Percentiles rank a stretch among this genome's conserved stretches.
These are phyloP conservation scores for Yamadazyma sp. DNA, from an alignment of 1,139 yeast genomes.

Conservation along the genomic window DNA sequence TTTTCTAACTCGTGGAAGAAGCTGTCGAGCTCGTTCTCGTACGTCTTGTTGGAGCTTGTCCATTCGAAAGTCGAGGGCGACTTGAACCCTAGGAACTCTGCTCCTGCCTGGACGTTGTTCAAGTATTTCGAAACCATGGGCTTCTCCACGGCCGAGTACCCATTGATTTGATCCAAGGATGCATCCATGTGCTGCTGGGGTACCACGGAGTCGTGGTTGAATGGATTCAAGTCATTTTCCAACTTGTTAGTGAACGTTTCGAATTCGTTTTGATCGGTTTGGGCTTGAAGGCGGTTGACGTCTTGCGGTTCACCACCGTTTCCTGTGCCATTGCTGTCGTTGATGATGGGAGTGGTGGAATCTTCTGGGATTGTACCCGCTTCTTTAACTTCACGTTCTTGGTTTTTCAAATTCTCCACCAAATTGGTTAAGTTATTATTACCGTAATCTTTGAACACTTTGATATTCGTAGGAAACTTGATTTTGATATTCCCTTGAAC, in stretches of 20 bases:
- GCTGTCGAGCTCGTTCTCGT: conserved; percentile 13
- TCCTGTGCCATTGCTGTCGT: conserved; percentile 2
- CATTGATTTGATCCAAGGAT: background rate
- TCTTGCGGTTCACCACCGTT: background rate
- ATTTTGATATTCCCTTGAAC: conserved; percentile 24
- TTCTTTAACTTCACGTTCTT: conserved; percentile 2
- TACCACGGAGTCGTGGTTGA: conserved; percentile 2
- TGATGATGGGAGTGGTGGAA: too few relatives aligned
- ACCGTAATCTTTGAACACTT: conserved; percentile 28
- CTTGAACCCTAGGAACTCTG: conserved; percentile 4
- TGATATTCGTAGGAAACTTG: conserved; percentile 12
- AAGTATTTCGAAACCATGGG: conserved; percentile 6
- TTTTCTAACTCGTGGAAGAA: conserved; percentile 47
- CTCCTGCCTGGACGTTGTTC: conserved; percentile 2
- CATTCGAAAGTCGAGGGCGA: conserved; percentile 31
- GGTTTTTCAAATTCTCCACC: conserved; percentile 27
- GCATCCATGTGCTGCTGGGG: background rate
- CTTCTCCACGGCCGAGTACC: background rate
- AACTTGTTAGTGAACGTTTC: conserved; percentile 9
- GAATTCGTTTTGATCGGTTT: conserved; percentile 4
- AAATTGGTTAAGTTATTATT: conserved; percentile 41
- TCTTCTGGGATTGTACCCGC: too few relatives aligned
- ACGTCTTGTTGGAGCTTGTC: conserved; percentile 16
- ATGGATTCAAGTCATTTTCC: conserved; percentile 15
- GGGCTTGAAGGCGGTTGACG: background rate